Evolutionary conservation across 768 basidiomycete genomes (phyloP), one percentile per base, ranked within the genome.

Genomic region (Rhizopogon vinicolor): DNA sequence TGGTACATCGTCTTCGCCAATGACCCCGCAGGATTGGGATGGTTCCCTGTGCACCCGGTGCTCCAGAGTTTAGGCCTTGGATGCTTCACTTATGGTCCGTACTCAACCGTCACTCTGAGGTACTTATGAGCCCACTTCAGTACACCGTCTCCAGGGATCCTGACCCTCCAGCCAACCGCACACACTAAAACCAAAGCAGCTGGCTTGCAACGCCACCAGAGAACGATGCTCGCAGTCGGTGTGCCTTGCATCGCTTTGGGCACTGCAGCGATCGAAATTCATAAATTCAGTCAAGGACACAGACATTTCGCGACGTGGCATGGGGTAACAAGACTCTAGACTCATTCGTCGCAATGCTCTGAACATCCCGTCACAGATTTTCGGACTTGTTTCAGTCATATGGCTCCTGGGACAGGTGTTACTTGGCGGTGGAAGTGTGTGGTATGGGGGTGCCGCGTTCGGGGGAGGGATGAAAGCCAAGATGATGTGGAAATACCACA

Each of bases 401-500:
- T 89, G 87, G 87, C 70, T 91, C 42, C 25, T 83, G 14, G 53
- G 78, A 33, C 90, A 93, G 62, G 70, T 81, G 7, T 54, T 75
- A 8, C 16, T 91, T 0, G 91, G 91, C 5, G 88, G 77, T 3
- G 84, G 81, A n/a, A 89, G 86, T 49, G 87, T 91, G 14, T 91
- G 90, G 90, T 84, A 78, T 57, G 77, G 72, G 7, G 91, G 91
- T 10, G 76, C 75, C 14, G 74, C 76, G 0, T 88, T 92, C 63
- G 89, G 91, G 5, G 89, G 90, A 1, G 84, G 81, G 13, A 68
- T 74, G 43, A 85, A 81, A 65, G 89, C 90, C 13, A 93, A 89
- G 67, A 66, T 73, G 1, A 56, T 92, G 18, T 93, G 91, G 87
- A 93, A 92, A 66, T 93, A 90, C 60, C 91, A 94, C 63, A 74